A percentile compares a stretch with the other conserved stretches of the same genome.
Conservation (phyloP, 2,329 filamentous ascomycete genomes). For the Dryadomyces sulphureus region DNA sequence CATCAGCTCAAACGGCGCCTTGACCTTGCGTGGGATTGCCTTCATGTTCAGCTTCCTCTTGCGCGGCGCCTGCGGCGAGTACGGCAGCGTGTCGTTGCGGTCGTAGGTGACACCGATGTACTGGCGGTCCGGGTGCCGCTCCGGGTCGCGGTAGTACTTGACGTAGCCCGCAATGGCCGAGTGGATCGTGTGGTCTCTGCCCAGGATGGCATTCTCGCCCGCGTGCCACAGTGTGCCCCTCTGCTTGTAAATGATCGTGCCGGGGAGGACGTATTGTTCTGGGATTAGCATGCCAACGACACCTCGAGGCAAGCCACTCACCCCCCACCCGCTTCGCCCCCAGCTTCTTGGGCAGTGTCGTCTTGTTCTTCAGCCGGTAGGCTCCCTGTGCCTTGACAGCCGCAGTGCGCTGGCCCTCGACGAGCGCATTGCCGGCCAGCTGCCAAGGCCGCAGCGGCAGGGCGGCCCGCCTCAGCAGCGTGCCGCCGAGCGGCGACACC, state of each 20-base stretch:
- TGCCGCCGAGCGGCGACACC: constrained; percentile 22
- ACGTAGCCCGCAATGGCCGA: constrained; percentile 78
- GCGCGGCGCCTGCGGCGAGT: constrained; percentile 57
- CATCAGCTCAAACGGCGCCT: constrained; percentile 18
- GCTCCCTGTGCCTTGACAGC: constrained; percentile 51
- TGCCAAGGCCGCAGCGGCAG: not conserved
- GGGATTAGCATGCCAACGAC: too few species aligned
- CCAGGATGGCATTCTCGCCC: constrained; percentile 90
- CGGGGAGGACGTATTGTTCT: constrained; percentile 88
- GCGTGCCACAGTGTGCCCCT: constrained; percentile 89
- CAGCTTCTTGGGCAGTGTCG: constrained; percentile 61
- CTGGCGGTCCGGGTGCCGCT: constrained; percentile 68
- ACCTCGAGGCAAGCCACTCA: constrained; percentile 23
- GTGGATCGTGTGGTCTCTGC: constrained; percentile 92
- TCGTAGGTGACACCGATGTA: constrained; percentile 91
- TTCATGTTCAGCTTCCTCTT: constrained; percentile 64
- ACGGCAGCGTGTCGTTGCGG: constrained; percentile 65
- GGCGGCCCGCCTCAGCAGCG: constrained; percentile 8
- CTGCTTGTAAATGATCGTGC: constrained; percentile 97
- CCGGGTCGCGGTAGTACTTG: constrained; percentile 87
- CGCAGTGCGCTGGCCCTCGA: constrained; percentile 38
- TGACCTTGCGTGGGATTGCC: constrained; percentile 25
- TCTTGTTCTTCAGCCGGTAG: constrained; percentile 49
- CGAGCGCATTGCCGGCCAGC: not conserved
- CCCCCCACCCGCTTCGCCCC: constrained; percentile 89